Evolutionary conservation across 2,329 filamentous ascomycete genomes (phyloP).

Genomic region (Aspergillus fructus): DNA sequence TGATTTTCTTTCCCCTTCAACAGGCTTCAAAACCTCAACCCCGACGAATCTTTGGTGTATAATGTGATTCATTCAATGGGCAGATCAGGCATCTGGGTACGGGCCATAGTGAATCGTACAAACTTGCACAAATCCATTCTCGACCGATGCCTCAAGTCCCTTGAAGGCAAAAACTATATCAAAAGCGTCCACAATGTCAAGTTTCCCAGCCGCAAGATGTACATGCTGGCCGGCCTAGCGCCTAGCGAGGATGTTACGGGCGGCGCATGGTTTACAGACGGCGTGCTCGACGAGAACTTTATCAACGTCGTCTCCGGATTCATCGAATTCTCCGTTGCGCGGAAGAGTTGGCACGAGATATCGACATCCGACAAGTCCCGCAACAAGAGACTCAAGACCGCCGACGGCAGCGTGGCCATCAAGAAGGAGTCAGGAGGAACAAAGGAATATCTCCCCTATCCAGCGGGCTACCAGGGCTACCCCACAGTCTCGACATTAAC

Average conservation of each 20-base stretch:
- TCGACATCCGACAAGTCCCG: constrained; percentile 35
- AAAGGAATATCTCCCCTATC: constrained; percentile 51
- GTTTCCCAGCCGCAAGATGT: constrained; percentile 89
- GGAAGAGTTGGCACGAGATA: constrained; percentile 67
- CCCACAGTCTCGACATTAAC: constrained; percentile 79
- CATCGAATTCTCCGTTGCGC: constrained; percentile 71
- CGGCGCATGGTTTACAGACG: constrained; percentile 91
- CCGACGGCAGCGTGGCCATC: constrained; percentile 31
- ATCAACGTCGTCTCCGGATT: constrained; percentile 73
- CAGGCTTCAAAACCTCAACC: constrained; percentile 48
- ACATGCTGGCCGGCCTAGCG: constrained; percentile 81
- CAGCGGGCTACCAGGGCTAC: constrained; percentile 70
- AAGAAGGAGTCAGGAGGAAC: constrained; percentile 27
- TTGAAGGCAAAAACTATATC: constrained; percentile 80
- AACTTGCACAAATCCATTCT: constrained; percentile 82
- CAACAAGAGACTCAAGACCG: constrained; percentile 43
- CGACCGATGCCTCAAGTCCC: constrained; percentile 76
- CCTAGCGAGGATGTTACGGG: constrained; percentile 90
- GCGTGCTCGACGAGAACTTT: constrained; percentile 83
- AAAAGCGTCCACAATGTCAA: constrained; percentile 89
- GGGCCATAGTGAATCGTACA: constrained; percentile 74
- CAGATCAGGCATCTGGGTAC: constrained; percentile 85
- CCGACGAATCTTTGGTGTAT: constrained; percentile 83
- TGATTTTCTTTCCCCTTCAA: constrained; percentile 12
- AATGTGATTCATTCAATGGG: constrained; percentile 83